Percentiles rank a stretch among this genome's conserved stretches.
Evolutionary conservation across 1,284 basidiomycete genomes (phyloP).

Genomic region (Porogramme epimiltina): DNA sequence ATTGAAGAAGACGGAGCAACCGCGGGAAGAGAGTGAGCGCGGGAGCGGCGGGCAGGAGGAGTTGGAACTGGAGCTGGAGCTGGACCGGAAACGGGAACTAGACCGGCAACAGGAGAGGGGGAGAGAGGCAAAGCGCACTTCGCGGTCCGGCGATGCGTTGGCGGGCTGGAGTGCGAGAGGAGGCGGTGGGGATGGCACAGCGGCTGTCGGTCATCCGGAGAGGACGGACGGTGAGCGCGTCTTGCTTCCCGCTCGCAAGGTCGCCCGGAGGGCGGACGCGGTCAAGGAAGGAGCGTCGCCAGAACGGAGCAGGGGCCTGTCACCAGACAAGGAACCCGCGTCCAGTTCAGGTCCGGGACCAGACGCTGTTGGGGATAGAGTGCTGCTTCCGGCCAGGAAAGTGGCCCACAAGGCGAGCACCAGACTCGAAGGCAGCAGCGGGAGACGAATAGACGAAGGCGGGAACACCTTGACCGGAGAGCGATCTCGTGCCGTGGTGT

Average conservation of each 20-base stretch:
- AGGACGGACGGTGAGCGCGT: background rate
- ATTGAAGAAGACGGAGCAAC: conserved; percentile 1
- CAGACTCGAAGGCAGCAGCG: too few relatives aligned
- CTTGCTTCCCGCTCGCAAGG: background rate
- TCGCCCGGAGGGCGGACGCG: too few relatives aligned
- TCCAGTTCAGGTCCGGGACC: background rate
- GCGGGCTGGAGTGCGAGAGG: background rate
- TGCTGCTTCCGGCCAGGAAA: conserved; percentile 13
- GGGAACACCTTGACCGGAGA: too few relatives aligned
- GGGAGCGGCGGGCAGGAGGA: background rate
- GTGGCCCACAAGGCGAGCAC: conserved; percentile 5
- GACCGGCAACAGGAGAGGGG: conserved; percentile 5
- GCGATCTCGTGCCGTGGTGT: background rate
- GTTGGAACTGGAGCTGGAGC: conserved; percentile 1
- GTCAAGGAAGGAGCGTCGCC: too few relatives aligned
- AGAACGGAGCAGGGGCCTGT: too few relatives aligned
- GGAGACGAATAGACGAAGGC: too few relatives aligned
- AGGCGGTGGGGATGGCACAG: background rate
- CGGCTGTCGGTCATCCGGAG: background rate
- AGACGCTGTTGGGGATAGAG: conserved; percentile 9
- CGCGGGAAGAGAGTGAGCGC: background rate
- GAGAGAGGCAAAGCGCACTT: background rate
- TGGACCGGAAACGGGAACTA: conserved; percentile 15
- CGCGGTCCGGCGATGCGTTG: too few relatives aligned
- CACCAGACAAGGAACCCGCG: too few relatives aligned